Evolutionary conservation across 148 eudicot species (phyloP).

Genomic region (Heliamphora exappendiculata): DNA sequence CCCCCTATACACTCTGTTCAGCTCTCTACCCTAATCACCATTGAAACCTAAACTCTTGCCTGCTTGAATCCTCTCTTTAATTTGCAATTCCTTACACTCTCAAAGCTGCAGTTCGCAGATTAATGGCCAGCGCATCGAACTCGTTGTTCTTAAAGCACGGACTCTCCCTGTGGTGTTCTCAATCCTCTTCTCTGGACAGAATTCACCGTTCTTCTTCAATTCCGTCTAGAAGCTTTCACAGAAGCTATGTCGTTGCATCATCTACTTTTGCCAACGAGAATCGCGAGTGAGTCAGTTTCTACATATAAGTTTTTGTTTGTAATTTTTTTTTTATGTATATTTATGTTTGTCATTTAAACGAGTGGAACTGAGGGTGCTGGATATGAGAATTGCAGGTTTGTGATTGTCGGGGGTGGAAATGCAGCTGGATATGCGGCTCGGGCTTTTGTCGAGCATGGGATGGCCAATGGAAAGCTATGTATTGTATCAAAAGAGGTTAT

Average conservation of each 20-base stretch:
- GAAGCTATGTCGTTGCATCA: conserved; percentile 51
- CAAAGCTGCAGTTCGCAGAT: conserved; percentile 36
- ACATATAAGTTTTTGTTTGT: too few species aligned
- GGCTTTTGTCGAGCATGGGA: conserved; percentile 79
- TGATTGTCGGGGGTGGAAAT: conserved; percentile 96
- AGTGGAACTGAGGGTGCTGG: neutral
- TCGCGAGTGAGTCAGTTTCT: conserved; percentile 59
- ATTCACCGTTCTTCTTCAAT: conserved; percentile 16
- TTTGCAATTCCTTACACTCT: neutral
- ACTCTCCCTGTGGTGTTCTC: conserved; percentile 40
- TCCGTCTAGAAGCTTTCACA: conserved; percentile 41
- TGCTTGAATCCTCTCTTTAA: too few species aligned
- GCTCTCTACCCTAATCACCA: neutral
- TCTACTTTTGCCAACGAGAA: conserved; percentile 73
- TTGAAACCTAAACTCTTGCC: neutral
- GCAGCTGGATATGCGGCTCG: conserved; percentile 95
- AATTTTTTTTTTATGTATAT: neutral
- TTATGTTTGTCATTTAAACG: neutral
- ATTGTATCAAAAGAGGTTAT: conserved; percentile 89
- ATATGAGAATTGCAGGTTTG: conserved; percentile 45
- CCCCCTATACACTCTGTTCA: neutral
- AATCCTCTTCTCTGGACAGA: conserved; percentile 31
- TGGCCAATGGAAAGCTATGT: conserved; percentile 92
- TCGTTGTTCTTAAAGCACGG: conserved; percentile 54
- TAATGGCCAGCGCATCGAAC: conserved; percentile 51